Conservation (phyloP, 306 rosid genomes). For the Quercus gilva region DNA sequence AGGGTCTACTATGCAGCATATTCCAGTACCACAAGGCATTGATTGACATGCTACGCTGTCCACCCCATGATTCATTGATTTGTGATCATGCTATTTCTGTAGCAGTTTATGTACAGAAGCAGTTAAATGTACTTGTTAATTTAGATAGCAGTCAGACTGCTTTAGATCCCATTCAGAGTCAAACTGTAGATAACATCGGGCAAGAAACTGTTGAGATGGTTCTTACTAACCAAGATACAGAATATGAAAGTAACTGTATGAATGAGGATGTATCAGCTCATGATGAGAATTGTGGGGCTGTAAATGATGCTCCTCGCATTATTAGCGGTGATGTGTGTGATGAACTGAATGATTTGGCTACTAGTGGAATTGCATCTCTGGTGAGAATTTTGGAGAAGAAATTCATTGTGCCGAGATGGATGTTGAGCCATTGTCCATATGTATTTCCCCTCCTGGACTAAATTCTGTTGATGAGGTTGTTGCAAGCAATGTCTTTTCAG, state of each 20-base stretch:
- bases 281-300: slow-evolving; percentile 32
- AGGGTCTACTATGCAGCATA: slow-evolving; percentile 42
- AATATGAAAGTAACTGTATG: slow-evolving; percentile 11
- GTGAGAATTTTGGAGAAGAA: slow-evolving; percentile 37
- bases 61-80: slow-evolving; percentile 81
- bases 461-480: slow-evolving; percentile 52
- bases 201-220: slow-evolving; percentile 20
- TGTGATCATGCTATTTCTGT: slow-evolving; percentile 77
- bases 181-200: slow-evolving; percentile 15
- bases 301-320: slow-evolving; percentile 18
- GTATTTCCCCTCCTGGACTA: slow-evolving; percentile 52
- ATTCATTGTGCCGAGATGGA: slow-evolving; percentile 50
- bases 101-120: slow-evolving; percentile 70
- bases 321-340: slow-evolving; percentile 1
- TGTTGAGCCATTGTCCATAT: slow-evolving; percentile 51
- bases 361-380: slow-evolving; percentile 17
- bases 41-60: slow-evolving; percentile 57
- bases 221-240: slow-evolving; percentile 11
- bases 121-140: slow-evolving; percentile 44
- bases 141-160: slow-evolving; percentile 34
- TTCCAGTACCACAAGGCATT: slow-evolving; percentile 67
- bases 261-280: slow-evolving; percentile 11
- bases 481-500: slow-evolving; percentile 16
- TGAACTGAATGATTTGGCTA: slow-evolving; percentile 20
- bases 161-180: slow-evolving; percentile 25